Conservation (phyloP, 176 grass and related monocot species). For the Eleusine indica region DNA sequence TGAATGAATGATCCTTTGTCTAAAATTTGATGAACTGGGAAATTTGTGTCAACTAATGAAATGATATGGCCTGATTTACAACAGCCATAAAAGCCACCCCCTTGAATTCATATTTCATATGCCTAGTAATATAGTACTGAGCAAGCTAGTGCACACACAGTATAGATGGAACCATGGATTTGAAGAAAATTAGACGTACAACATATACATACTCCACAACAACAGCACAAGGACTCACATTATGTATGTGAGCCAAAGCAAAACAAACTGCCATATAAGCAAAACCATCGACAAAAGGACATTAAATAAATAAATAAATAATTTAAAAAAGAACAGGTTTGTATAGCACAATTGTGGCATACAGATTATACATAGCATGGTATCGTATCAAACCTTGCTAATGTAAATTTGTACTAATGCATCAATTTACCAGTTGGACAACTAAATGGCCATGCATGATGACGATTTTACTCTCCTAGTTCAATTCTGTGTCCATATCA, state of each 20-base stretch:
- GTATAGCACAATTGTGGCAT: conserved; percentile 5
- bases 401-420: background rate
- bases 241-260: conserved; percentile 16
- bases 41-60: conserved; percentile 10
- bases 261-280: conserved; percentile 20
- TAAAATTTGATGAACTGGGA: background rate
- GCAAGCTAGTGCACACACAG: background rate
- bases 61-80: conserved; percentile 26
- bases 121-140: conserved; percentile 20
- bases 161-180: background rate
- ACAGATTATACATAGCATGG: background rate
- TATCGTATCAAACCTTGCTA: background rate
- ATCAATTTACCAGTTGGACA: conserved; percentile 1
- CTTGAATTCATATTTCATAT: background rate
- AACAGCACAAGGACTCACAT: background rate
- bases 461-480: conserved; percentile 24
- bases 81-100: conserved; percentile 14
- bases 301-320: background rate
- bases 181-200: background rate
- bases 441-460: background rate
- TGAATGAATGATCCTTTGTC: conserved; percentile 3
- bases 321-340: background rate
- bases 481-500: background rate
- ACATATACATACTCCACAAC: background rate
- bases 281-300: background rate